Conservation (phyloP, 2,329 filamentous ascomycete species). For the Microcera coccophila region DNA sequence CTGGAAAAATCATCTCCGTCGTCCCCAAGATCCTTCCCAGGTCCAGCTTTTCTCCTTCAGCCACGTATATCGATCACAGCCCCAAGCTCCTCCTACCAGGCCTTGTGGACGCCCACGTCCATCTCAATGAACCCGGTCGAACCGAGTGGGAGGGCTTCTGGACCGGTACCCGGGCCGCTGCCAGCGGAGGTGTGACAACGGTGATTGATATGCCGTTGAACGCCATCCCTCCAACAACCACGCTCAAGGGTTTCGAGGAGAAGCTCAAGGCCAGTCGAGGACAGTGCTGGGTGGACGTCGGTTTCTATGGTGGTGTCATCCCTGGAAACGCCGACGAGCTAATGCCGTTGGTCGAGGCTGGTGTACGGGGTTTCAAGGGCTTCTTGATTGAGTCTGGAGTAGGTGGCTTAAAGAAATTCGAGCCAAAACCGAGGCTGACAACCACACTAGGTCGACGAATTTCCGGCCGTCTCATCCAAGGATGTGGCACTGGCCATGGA, state of each 20-base stretch:
- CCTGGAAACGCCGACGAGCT: constrained; percentile 82
- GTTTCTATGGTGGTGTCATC: constrained; percentile 92
- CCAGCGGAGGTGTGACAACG: constrained; percentile 93
- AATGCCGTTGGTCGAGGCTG: constrained; percentile 73
- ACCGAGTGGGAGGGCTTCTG: constrained; percentile 99
- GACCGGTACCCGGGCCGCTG: constrained; percentile 89
- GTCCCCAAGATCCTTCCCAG: constrained; percentile 68
- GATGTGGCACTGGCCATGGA: constrained; percentile 80
- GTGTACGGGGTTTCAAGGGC: constrained; percentile 93
- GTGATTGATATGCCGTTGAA: constrained; percentile 98
- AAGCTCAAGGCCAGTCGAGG: constrained; percentile 80
- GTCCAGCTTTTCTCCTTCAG: constrained; percentile 68
- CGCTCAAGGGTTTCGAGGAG: constrained; percentile 72
- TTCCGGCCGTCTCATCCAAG: constrained; percentile 77
- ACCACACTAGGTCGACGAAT: constrained; percentile 76
- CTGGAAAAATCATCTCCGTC: constrained; percentile 81
- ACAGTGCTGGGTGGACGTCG: constrained; percentile 98
- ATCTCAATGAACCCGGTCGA: constrained; percentile 92
- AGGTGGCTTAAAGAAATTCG: constrained; percentile 37
- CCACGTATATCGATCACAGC: constrained; percentile 77
- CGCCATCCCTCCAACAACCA: constrained; percentile 93
- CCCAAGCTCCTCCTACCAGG: constrained; percentile 83
- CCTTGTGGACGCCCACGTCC: constrained; percentile 93
- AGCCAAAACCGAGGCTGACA: constrained; percentile 10
- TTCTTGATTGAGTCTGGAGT: constrained; percentile 96